Base-by-base conservation (phyloP, 306 rosid genomes). In the Abrus pulchellus region DNA sequence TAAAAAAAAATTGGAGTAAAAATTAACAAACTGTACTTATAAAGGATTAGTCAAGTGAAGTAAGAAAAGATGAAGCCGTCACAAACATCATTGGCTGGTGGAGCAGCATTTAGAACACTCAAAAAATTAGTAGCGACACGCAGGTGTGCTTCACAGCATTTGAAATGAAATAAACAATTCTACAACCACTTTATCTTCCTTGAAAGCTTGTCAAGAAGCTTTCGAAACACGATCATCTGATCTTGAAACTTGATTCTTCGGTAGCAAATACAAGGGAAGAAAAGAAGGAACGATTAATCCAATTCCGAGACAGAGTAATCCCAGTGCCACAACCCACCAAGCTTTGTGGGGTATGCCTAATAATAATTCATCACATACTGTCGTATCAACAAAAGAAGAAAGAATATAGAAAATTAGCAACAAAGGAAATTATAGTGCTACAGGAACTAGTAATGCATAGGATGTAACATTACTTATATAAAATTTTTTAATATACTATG, bases 281-380 rank as follows among this genome's bases (percentile, higher is more conserved):
- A 83, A 83, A n/a, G 85, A 88, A 4, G 92, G 92, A 47, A 91
- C 27, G 38, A 83, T 32, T 81, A 92, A 84, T 48, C 94, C 92
- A 85, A 87, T 52, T 80, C 86, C 88, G 14, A 94, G 80, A 82
- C 97, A 87, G 40, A 92, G 67, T 9, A 92, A 33, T 29, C 83
- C 98, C 86, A 92, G 82, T 33, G 80, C 77, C 65, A 75, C 93
- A 32, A 91, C 92, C 90, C 97, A 87, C 97, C 98, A 94, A 81
- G 88, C 95, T 84, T 87, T 83, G 76, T 87, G 79, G 62, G 97
- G 97, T 82, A 94, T 84, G 78, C 97, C 97, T 69, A 92, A 45
- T 49, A 91, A 64, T 45, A 94, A 92, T 80, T 90, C 97, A 78
- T 92, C 94, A 64, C 94, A 94, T 32, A 92, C 97, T 92, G 94